Conservation (phyloP, 208 protist genomes). For the Leishmania mexicana region DNA sequence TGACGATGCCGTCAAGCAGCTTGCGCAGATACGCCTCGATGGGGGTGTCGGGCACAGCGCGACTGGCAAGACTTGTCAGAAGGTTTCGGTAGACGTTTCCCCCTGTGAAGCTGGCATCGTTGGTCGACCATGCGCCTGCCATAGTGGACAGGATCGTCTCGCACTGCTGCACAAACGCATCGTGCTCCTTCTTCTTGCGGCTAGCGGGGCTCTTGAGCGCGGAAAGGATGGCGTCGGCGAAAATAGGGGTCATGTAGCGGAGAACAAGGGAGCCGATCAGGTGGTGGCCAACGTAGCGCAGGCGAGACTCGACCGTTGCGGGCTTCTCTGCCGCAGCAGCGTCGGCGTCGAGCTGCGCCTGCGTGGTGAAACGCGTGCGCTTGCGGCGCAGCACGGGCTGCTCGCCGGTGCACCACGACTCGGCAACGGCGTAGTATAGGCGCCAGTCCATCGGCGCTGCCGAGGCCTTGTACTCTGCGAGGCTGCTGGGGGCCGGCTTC, state of each 20-base stretch:
- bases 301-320: conserved; percentile 32
- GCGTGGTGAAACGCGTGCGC: conserved; percentile 11
- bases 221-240: conserved; percentile 64
- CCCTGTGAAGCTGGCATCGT: conserved; percentile 26
- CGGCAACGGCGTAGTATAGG: conserved; percentile 66
- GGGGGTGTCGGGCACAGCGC: conserved; percentile 47
- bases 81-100: conserved; percentile 78
- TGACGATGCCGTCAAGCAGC: conserved; percentile 58
- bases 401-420: conserved; percentile 56
- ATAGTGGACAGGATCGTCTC: conserved; percentile 41
- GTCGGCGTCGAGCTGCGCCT: conserved; percentile 25
- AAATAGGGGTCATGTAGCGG: conserved; percentile 72
- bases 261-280: conserved; percentile 70
- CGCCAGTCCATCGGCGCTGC: conserved; percentile 50
- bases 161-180: conserved; percentile 46
- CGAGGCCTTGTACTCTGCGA: conserved; percentile 36
- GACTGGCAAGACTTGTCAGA: conserved; percentile 57
- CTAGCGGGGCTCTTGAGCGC: conserved; percentile 38
- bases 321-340: conserved; percentile 20
- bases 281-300: conserved; percentile 69
- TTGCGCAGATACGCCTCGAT: conserved; percentile 48
- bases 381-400: conserved; percentile 16
- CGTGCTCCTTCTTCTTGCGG: conserved; percentile 32
- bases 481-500: conserved; percentile 23
- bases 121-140: conserved; percentile 22